A percentile compares a stretch with the other conserved stretches of the same genome.
phyloP scores from a whole-genome alignment of 2,329 filamentous ascomycete species.

The Arthrobotrys sphaeroides region DNA sequence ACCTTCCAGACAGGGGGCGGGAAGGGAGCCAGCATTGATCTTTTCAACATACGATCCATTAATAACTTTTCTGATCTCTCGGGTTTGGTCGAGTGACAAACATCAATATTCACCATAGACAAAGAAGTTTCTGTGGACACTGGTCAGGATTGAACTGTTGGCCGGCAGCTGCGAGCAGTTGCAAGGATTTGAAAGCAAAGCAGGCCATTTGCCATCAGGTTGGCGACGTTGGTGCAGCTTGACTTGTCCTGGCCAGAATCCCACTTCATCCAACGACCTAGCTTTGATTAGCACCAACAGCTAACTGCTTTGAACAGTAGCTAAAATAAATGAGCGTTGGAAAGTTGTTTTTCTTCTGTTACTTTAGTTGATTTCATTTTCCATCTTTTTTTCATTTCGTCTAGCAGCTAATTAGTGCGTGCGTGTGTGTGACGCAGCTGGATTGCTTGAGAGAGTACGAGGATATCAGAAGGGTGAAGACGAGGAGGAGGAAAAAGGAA shows the following conservation, averaged over 20 bases:
- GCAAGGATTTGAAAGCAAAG: constrained; percentile 21
- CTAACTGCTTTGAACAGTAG: constrained; percentile 4
- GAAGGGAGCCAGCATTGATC: constrained; percentile 36
- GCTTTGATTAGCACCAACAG: neutral
- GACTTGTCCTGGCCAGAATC: constrained; percentile 20
- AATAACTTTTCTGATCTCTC: constrained; percentile 9
- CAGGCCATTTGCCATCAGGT: neutral
- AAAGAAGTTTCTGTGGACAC: constrained; percentile 6
- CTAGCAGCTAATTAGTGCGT: neutral
- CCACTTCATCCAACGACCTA: constrained; percentile 10
- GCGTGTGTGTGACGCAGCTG: constrained; percentile 37
- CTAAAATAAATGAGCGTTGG: constrained; percentile 5
- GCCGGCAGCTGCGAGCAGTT: too few relatives aligned
- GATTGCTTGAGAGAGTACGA: neutral
- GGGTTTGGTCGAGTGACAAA: constrained; percentile 4
- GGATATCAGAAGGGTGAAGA: neutral
- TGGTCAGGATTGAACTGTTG: constrained; percentile 20
- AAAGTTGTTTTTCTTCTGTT: constrained; percentile 19
- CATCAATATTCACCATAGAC: constrained; percentile 20
- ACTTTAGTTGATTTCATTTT: constrained; percentile 8
- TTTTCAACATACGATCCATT: constrained; percentile 32
- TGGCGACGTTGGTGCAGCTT: constrained; percentile 33
- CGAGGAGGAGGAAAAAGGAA: neutral
- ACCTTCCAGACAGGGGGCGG: constrained; percentile 2
- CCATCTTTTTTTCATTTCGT: constrained; percentile 5